Evolutionary conservation across 2,329 filamentous ascomycete genomes (phyloP).

Genomic region (Ceratocystis albifundus): DNA sequence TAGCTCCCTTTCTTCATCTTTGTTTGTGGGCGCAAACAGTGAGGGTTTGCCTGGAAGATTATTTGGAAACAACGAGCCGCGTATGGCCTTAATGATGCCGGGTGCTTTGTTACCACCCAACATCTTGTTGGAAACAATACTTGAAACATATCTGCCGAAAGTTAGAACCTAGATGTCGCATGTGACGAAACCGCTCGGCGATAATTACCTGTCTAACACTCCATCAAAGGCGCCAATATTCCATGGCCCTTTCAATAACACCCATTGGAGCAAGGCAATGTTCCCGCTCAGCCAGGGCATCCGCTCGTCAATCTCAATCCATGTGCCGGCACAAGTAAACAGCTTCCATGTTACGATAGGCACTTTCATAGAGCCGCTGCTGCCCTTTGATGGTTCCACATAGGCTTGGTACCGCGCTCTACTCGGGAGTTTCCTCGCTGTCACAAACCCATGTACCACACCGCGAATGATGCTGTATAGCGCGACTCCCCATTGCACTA

Average conservation of each 20-base stretch:
- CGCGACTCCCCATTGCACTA: slow-evolving; percentile 44
- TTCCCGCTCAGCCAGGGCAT: slow-evolving; percentile 85
- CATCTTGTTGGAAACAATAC: slow-evolving; percentile 44
- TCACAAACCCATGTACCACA: slow-evolving; percentile 34
- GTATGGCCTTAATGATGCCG: slow-evolving; percentile 55
- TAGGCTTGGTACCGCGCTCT: slow-evolving; percentile 23
- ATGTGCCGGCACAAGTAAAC: slow-evolving; percentile 60
- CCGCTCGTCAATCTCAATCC: slow-evolving; percentile 62
- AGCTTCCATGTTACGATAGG: slow-evolving; percentile 67
- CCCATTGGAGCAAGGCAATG: slow-evolving; percentile 64
- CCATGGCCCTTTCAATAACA: slow-evolving; percentile 61
- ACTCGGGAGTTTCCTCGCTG: slow-evolving; percentile 26
- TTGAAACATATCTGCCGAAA: slow-evolving; percentile 44
- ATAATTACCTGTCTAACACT: slow-evolving; percentile 76
- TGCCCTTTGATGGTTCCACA: slow-evolving; percentile 21
- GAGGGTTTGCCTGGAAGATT: slow-evolving; percentile 59
- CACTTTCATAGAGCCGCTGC: slow-evolving; percentile 32
- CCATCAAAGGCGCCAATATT: slow-evolving; percentile 63
- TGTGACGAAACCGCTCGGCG: not conserved
- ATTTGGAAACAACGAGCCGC: slow-evolving; percentile 74
- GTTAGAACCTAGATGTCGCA: not conserved
- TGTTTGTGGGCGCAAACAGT: slow-evolving; percentile 47
- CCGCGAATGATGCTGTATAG: slow-evolving; percentile 54
- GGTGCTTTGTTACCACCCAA: slow-evolving; percentile 55
- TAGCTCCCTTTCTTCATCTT: slow-evolving; percentile 49